Evolutionary conservation across 2,329 filamentous ascomycete genomes (phyloP), one percentile per base, ranked within the genome.

Genomic region (Monosporascus sp.): DNA sequence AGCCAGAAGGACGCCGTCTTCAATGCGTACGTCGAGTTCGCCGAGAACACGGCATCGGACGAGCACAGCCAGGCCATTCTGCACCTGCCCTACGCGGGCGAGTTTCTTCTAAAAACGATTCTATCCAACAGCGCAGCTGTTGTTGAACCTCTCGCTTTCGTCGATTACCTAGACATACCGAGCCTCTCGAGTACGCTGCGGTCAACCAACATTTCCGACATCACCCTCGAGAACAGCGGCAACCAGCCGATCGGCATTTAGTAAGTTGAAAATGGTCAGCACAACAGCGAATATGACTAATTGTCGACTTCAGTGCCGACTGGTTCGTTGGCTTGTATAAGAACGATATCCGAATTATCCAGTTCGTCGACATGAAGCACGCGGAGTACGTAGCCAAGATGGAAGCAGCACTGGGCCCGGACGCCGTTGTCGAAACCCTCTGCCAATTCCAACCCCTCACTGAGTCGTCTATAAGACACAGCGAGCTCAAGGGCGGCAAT

Each of bases 401-500:
- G 51, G 55, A 65, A 22, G 59, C 51, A 5, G 60, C 60, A 2
- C 61, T 58, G 39, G 46, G 64, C 6, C 59, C 63, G 1, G 56
- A 60, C 9, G 56, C 63, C 3, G 53, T 56, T 18, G 60, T 70
- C 22, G 57, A 60, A 24, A 58, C 66, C 0, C 58, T 67, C 7
- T 55, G 62, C n/a, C 62, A 65, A 55, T 68, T 68, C 55, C 68
- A 70, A 51, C 67, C 68, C 31, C 57, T 70, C 27, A 66, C 66
- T 1, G 50, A 63, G 25, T 56, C 63, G 14, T 65, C 66, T 18
- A 59, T 68, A 15, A 41, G 53, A 11, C 57, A 65, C 49, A 58
- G 58, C 20, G 45, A 50, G 6, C 43, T 52, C 22, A 52, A 54
- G 3, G 68, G 67, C 20, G 68, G 67, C 18, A 70, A 70, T 50